A percentile compares a stretch with the other conserved stretches of the same genome.
Conservation (phyloP, 371 early-diverging fungal genomes). For the Mucor sp. region DNA sequence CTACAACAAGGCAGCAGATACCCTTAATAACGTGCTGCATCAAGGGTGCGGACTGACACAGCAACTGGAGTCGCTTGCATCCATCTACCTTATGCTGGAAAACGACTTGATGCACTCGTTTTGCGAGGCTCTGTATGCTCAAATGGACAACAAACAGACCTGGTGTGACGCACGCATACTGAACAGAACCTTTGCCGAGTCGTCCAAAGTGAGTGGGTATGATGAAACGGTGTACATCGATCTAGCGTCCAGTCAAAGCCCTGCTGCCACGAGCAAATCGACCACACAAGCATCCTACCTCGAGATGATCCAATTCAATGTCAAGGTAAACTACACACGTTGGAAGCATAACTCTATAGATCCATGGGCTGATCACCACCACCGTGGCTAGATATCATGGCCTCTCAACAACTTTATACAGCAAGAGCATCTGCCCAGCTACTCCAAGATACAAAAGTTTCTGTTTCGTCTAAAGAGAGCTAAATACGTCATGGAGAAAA, state of each 20-base stretch:
- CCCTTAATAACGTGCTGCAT: conserved; percentile 21
- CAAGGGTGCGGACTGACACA: conserved; percentile 19
- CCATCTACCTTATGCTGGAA: conserved; percentile 46
- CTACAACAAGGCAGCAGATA: conserved; percentile 20
- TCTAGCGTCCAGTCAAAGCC: neutral
- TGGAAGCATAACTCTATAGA: too few species aligned
- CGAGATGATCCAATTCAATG: conserved; percentile 35
- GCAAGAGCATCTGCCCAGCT: conserved; percentile 22
- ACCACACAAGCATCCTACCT: conserved; percentile 19
- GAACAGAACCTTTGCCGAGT: conserved; percentile 36
- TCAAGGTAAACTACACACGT: conserved; percentile 27
- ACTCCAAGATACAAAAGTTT: conserved; percentile 36
- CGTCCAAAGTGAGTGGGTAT: conserved; percentile 20
- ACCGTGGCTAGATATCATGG: conserved; percentile 46
- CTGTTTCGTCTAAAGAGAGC: conserved; percentile 47
- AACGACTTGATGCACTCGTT: conserved; percentile 47
- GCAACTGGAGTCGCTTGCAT: conserved; percentile 29
- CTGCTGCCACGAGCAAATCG: neutral
- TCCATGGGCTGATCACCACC: too few species aligned
- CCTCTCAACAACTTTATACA: conserved; percentile 51
- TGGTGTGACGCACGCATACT: conserved; percentile 39
- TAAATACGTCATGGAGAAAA: conserved; percentile 50
- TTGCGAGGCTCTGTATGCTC: conserved; percentile 34
- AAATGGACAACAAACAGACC: conserved; percentile 37
- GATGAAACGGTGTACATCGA: conserved; percentile 22